These are phyloP conservation scores for Gloeostereum incarnatum DNA, from an alignment of 768 basidiomycete genomes.

Conservation along the genomic window DNA sequence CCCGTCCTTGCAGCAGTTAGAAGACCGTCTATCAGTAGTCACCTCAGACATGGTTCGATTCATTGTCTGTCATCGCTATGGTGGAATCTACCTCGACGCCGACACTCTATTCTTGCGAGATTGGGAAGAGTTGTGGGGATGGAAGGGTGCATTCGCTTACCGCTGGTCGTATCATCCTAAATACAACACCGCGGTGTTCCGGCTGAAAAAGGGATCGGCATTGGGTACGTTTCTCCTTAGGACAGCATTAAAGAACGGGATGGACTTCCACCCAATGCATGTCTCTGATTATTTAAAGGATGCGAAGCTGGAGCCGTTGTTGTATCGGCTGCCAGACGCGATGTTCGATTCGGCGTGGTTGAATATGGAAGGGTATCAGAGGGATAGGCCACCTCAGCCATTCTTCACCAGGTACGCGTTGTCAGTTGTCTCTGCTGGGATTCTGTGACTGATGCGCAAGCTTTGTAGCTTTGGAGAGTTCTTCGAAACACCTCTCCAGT, in stretches of 20 bases:
- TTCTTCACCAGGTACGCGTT: slow-evolving; percentile 38
- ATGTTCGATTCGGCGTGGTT: slow-evolving; percentile 70
- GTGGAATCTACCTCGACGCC: slow-evolving; percentile 66
- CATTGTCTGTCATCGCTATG: slow-evolving; percentile 62
- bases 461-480: slow-evolving; percentile 76
- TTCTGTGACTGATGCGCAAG: slow-evolving; percentile 1
- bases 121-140: slow-evolving; percentile 74
- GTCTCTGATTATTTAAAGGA: slow-evolving; percentile 59
- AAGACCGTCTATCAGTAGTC: slow-evolving; percentile 56
- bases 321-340: slow-evolving; percentile 60
- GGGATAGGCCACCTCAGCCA: slow-evolving; percentile 62
- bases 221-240: slow-evolving; percentile 62
- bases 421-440: slow-evolving; percentile 18
- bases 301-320: slow-evolving; percentile 45
- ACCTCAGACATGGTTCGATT: slow-evolving; percentile 70
- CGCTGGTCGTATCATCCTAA: slow-evolving; percentile 63
- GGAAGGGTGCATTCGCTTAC: slow-evolving; percentile 67
- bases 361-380: slow-evolving; percentile 59
- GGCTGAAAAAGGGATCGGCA: slow-evolving; percentile 56
- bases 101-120: slow-evolving; percentile 65
- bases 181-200: slow-evolving; percentile 69
- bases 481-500: slow-evolving; percentile 69
- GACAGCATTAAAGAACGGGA: slow-evolving; percentile 56
- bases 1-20: slow-evolving; percentile 13
- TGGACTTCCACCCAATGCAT: slow-evolving; percentile 72